A percentile compares a stretch with the other conserved stretches of the same genome.
Evolutionary conservation across 805 yeast genomes (phyloP).

Genomic region (Myxozyma lipomycoides): DNA sequence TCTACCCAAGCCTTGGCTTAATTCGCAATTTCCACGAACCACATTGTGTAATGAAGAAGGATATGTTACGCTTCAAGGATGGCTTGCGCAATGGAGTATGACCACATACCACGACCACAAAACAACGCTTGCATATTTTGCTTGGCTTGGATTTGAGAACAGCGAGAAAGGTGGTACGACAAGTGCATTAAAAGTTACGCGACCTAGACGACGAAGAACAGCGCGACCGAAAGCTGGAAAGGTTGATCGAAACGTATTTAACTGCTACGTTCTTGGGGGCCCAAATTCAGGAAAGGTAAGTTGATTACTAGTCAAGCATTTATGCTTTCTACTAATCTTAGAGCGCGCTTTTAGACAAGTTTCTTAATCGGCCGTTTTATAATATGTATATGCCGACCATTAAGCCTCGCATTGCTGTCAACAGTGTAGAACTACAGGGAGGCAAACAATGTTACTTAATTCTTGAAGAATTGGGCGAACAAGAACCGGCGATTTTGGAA

Average conservation of each 20-base stretch:
- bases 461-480: slow-evolving; percentile 82
- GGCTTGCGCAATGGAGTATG: slow-evolving; percentile 99
- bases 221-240: slow-evolving; percentile 58
- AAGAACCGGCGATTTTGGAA: slow-evolving; percentile 76
- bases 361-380: slow-evolving; percentile 67
- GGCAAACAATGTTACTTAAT: slow-evolving; percentile 94
- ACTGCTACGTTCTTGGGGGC: slow-evolving; percentile 83
- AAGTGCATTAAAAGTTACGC: slow-evolving; percentile 72
- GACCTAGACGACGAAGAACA: slow-evolving; percentile 66
- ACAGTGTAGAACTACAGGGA: slow-evolving; percentile 87
- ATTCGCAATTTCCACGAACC: slow-evolving; percentile 77
- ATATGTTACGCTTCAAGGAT: slow-evolving; percentile 88
- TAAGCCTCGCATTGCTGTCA: slow-evolving; percentile 76
- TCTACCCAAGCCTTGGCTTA: slow-evolving; percentile 80
- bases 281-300: slow-evolving; percentile 70
- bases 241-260: slow-evolving; percentile 82
- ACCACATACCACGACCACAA: slow-evolving; percentile 82
- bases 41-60: slow-evolving; percentile 90
- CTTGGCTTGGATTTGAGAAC: slow-evolving; percentile 79
- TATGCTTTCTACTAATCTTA: neutral
- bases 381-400: slow-evolving; percentile 77
- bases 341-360: slow-evolving; percentile 75
- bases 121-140: slow-evolving; percentile 82
- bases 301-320: neutral
- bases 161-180: slow-evolving; percentile 34